A percentile compares a stretch with the other conserved stretches of the same genome.
phyloP scores from a whole-genome alignment of 352 stramenopile species.

The Albugo candida region DNA sequence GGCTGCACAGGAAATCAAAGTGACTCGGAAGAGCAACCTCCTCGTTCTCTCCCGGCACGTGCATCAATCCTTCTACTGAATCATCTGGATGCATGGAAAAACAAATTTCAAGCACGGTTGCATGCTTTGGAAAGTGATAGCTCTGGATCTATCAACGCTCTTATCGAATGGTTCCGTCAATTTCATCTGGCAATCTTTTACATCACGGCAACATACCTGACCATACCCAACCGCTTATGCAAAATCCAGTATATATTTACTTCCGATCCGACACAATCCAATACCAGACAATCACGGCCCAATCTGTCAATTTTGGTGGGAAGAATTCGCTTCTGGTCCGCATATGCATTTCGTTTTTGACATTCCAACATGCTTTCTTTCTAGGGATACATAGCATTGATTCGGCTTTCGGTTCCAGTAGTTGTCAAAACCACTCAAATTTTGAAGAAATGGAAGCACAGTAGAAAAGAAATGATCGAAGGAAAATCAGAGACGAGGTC shows the following conservation, averaged over 20 bases:
- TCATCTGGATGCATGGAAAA: too few relatives aligned
- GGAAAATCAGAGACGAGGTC: too few relatives aligned
- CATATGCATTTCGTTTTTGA: background rate
- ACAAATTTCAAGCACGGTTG: too few relatives aligned
- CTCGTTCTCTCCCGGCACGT: too few relatives aligned
- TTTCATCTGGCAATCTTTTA: constrained; percentile 59
- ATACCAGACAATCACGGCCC: constrained; percentile 13
- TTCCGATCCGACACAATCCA: constrained; percentile 25
- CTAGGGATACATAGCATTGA: constrained; percentile 58
- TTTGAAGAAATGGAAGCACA: too few relatives aligned
- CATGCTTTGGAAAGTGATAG: too few relatives aligned
- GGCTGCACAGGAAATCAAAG: too few relatives aligned
- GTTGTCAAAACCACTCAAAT: too few relatives aligned
- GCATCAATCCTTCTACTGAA: too few relatives aligned
- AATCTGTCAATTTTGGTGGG: constrained; percentile 55
- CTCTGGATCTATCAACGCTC: constrained; percentile 10
- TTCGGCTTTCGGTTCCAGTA: constrained; percentile 32
- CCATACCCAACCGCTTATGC: constrained; percentile 43
- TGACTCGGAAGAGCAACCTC: too few relatives aligned
- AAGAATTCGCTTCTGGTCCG: background rate
- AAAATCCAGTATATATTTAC: constrained; percentile 60
- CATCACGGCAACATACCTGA: constrained; percentile 44
- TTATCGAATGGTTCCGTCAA: constrained; percentile 24
- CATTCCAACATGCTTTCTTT: background rate
- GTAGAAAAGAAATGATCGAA: too few relatives aligned